These are phyloP conservation scores for Phaseolus coccineus DNA, from an alignment of 331 rosid genomes.

Conservation along the genomic window DNA sequence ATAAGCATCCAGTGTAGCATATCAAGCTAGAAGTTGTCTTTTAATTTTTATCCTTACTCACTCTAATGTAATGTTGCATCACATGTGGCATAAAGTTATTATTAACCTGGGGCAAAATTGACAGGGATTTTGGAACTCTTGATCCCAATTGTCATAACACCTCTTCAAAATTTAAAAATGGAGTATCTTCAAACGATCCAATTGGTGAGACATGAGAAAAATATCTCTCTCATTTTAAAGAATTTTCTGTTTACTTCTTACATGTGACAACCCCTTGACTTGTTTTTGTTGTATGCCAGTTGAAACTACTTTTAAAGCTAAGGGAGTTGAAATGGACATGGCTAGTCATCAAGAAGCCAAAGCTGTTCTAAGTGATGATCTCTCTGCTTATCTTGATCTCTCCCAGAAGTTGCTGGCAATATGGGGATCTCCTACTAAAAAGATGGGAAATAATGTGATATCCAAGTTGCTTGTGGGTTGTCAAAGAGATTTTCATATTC, in stretches of 20 bases:
- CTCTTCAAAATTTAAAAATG: constrained; percentile 48
- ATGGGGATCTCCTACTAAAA: constrained; percentile 65
- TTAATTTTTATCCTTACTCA: background rate
- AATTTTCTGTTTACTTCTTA: constrained; percentile 43
- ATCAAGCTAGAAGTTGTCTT: constrained; percentile 12
- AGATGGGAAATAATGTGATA: constrained; percentile 60
- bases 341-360: constrained; percentile 48
- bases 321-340: constrained; percentile 62
- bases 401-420: constrained; percentile 74
- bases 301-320: constrained; percentile 50
- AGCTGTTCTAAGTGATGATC: constrained; percentile 44
- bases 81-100: constrained; percentile 26
- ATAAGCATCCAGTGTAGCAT: constrained; percentile 13
- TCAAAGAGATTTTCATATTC: constrained; percentile 72
- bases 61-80: constrained; percentile 18
- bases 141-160: constrained; percentile 41
- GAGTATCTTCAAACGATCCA: constrained; percentile 43
- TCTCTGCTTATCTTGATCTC: constrained; percentile 59
- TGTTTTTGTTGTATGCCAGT: constrained; percentile 44
- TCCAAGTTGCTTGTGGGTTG: constrained; percentile 71
- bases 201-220: constrained; percentile 55
- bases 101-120: constrained; percentile 42
- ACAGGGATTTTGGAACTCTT: constrained; percentile 55
- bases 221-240: constrained; percentile 1
- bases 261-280: constrained; percentile 15